Evolutionary conservation across 441 rosid genomes (phyloP).

Genomic region (Theobroma grandiflorum): DNA sequence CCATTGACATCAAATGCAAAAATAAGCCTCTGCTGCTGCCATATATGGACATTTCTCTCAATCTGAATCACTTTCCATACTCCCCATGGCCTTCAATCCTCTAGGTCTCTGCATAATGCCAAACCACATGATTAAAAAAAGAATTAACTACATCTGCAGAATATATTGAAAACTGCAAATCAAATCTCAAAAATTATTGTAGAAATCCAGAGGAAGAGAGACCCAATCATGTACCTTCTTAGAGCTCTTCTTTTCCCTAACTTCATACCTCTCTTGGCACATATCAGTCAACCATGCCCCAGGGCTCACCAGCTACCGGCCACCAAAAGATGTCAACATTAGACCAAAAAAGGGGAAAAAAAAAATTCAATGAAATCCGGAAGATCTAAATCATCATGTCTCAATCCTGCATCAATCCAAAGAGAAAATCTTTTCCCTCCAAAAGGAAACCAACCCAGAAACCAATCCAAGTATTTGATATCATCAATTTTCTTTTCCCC

Average conservation of each 20-base stretch:
- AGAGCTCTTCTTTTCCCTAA: constrained; percentile 72
- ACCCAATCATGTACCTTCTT: constrained; percentile 57
- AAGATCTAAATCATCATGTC: not conserved
- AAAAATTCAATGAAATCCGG: not conserved
- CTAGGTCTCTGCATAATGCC: constrained; percentile 64
- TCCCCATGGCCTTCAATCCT: constrained; percentile 79
- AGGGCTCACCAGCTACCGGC: constrained; percentile 69
- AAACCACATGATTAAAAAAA: not conserved
- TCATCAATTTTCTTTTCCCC: not conserved
- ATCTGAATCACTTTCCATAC: constrained; percentile 77
- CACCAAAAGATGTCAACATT: constrained; percentile 28
- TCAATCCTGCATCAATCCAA: not conserved
- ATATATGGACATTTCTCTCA: constrained; percentile 22
- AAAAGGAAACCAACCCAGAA: not conserved
- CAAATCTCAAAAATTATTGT: not conserved
- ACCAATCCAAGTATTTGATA: not conserved
- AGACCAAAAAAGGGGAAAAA: not conserved
- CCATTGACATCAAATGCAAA: constrained; percentile 26
- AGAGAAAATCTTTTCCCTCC: not conserved
- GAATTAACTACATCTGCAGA: not conserved
- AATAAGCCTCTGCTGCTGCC: constrained; percentile 34
- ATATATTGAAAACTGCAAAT: not conserved
- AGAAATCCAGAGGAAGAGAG: not conserved
- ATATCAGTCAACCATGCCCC: constrained; percentile 82
- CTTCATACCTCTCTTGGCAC: constrained; percentile 82